Evolutionary conservation across 495 filamentous ascomycete genomes (phyloP).

Genomic region (Polyplosphaeria fusca): DNA sequence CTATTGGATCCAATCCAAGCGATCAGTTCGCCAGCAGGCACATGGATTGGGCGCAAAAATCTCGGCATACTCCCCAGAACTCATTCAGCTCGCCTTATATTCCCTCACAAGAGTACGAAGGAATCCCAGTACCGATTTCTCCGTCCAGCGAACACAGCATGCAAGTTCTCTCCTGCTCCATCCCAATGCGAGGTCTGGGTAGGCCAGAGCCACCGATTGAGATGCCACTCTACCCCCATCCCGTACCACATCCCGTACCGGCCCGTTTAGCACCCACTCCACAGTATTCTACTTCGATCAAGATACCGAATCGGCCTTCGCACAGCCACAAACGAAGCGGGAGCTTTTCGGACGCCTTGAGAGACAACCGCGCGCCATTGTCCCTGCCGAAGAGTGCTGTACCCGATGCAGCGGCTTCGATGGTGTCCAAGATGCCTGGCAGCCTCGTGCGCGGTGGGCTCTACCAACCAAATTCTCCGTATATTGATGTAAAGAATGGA

Average conservation of each 20-base stretch:
- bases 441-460: conserved; percentile 72
- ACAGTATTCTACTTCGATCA: conserved; percentile 18
- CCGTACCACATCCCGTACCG: conserved; percentile 26
- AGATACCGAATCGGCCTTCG: conserved; percentile 35
- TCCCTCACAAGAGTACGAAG: conserved; percentile 28
- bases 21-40: conserved; percentile 33
- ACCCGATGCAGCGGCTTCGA: conserved; percentile 39
- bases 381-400: conserved; percentile 48
- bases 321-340: conserved; percentile 67
- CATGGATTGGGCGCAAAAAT: conserved; percentile 30
- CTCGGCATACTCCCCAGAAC: conserved; percentile 33
- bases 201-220: conserved; percentile 28
- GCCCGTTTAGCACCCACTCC: conserved; percentile 26
- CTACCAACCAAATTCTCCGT: conserved; percentile 32
- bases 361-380: conserved; percentile 65
- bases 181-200: conserved; percentile 52
- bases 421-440: conserved; percentile 53
- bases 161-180: conserved; percentile 76
- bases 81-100: conserved; percentile 33
- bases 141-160: conserved; percentile 55
- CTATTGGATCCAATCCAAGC: conserved; percentile 30
- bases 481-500: conserved; percentile 31
- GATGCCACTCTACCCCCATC: conserved; percentile 36
- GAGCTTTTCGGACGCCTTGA: conserved; percentile 82
- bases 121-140: conserved; percentile 29